These are phyloP conservation scores for Earliella scabrosa DNA, from an alignment of 1,284 basidiomycete species.

Conservation along the genomic window DNA sequence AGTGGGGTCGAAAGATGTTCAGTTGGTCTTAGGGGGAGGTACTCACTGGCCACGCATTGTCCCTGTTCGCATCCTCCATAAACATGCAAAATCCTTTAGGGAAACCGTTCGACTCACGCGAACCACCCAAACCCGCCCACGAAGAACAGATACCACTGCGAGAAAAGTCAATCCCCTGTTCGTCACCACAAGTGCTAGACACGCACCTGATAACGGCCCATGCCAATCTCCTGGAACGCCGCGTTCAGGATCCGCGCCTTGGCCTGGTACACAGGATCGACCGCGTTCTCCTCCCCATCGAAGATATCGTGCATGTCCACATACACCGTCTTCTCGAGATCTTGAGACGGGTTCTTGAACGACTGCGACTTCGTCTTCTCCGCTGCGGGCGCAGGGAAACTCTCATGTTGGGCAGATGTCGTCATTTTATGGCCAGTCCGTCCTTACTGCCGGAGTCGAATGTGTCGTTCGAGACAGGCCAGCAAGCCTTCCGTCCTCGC, in stretches of 20 bases:
- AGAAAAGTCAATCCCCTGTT: too few relatives aligned
- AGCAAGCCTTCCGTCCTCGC: too few relatives aligned
- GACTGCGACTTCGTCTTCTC: not conserved
- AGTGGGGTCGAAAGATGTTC: not conserved
- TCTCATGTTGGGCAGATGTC: too few relatives aligned
- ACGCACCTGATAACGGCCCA: conserved; percentile 70
- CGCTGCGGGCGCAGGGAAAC: not conserved
- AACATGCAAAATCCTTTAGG: too few relatives aligned
- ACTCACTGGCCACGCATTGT: conserved; percentile 68
- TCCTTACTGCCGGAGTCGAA: too few relatives aligned
- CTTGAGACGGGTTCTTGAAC: conserved; percentile 3
- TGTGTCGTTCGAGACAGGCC: too few relatives aligned
- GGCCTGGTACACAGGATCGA: conserved; percentile 63
- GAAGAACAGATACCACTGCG: conserved; percentile 57
- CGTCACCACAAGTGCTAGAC: not conserved
- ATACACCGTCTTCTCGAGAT: not conserved
- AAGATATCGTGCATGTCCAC: conserved; percentile 45
- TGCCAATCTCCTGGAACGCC: conserved; percentile 72
- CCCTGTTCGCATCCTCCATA: conserved; percentile 38
- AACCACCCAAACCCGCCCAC: conserved; percentile 73
- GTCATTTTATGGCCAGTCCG: too few relatives aligned
- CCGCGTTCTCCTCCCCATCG: conserved; percentile 34
- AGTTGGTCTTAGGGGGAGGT: too few relatives aligned
- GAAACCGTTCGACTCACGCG: too few relatives aligned
- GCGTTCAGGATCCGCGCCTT: conserved; percentile 67